Evolutionary conservation across 495 filamentous ascomycete species (phyloP), one percentile per base, ranked within the genome.

Genomic region (Tuber brumale): DNA sequence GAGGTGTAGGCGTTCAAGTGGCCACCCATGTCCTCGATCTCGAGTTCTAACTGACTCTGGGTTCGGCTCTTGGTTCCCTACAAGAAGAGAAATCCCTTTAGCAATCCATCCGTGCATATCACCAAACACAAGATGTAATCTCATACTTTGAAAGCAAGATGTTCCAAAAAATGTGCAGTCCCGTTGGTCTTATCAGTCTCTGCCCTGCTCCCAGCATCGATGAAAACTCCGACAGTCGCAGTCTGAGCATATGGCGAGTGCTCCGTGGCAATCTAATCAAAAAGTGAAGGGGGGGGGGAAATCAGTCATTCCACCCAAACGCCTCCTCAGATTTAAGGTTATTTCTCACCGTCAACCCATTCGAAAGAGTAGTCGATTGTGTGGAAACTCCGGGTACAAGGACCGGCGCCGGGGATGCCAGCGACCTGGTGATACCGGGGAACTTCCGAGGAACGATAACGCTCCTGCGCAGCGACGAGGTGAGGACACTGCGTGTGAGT

Each of bases 1-100:
- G 95, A 97, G 83, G 95, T 99, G 88, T 99, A 99, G 82, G 95
- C 95, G 85, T 99, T 99, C 77, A 99, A 90, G 87, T 99, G 95
- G 78, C 93, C 95, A 84, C 95, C 95, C 94, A 98, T 97, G 87
- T 99, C 98, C 88, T 99, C 95, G 81, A 99, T 97, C 87, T 99
- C 96, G 71, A 99, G 91, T 88, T 99, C 95, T 85, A 99, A 87
- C 86, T 98, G 95, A 83, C 95, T 91, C 85, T 98, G 96, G 66
- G 91, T 93, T 83, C 95, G 90, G 86, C 92, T 97, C 86, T 90
- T 89, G 77, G 95, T 99, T 79, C 95, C 95, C 95, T 92, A 81
- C 39, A 80, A 74, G 31, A 80, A 37, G 42, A 82, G 74, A 82
- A 77, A 84, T 74, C 81, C 78, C 72, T 69, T 71, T 74, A 48